Base-by-base conservation (phyloP, 2,329 filamentous ascomycete species). In the Claviceps citrina region DNA sequence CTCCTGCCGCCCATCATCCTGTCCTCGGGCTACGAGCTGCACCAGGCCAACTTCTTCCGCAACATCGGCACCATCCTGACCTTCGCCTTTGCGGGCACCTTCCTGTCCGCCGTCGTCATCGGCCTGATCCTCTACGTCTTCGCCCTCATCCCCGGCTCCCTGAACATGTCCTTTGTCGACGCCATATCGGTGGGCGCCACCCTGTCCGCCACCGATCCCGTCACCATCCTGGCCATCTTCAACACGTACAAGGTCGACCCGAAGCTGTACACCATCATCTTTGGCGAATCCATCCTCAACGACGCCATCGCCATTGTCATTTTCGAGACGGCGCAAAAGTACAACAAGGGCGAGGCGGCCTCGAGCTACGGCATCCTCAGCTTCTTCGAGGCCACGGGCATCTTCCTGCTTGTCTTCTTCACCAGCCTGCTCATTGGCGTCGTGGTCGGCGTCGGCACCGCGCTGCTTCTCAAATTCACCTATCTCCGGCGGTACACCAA, bases 191-290 rank as follows among this genome's bases (percentile, higher is more conserved):
- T 98, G 32, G 91, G 91, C 52, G 91, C 91, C 33, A 98, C 91
- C 0, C 73, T 98, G 25, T 96, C 91, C 2, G 91, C 91, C 44
- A 98, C 91, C 1, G 91, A 98, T 56, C 91, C 91, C 0, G 89
- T 98, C 43, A 98, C 91, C 0, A 96, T 98, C 51, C 69, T 98
- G 40, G 91, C 91, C 57, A 98, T 98, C 51, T 98, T 98, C 73
- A 96, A 95, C 60, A 83, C 91, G 1, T 98, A 96, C 73, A 96
- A 96, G 63, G 91, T 98, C 52, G 91, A 98, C 54, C 91, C 91
- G 3, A 96, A 96, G 63, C 73, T 98, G 15, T 98, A 98, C 64
- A 98, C 91, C 24, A 79, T 98, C 58, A 98, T 98, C 49, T 98
- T 98, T 59, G 91, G 91, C 56, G 91, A 98, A 64, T 93, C 89